Base-by-base conservation (phyloP, 306 rosid genomes). In the Quercus cerris region DNA sequence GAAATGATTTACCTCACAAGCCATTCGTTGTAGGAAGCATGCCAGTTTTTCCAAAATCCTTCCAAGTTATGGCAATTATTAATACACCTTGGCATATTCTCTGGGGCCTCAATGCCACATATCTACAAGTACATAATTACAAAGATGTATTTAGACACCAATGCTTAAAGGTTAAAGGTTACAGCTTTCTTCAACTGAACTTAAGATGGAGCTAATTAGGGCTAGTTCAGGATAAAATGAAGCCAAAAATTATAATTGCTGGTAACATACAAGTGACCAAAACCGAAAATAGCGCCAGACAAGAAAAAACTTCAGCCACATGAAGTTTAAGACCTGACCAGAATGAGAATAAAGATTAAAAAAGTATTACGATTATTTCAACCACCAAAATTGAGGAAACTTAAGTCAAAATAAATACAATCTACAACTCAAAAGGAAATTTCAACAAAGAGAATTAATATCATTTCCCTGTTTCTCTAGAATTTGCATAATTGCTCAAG, bases 1-100 rank as follows among this genome's bases (percentile, higher is more conserved):
- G 5, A 83, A 49, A 69, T 54, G 73, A 68, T 76, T 75, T 81
- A 93, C 99, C 99, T 93, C 87, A 95, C 99, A 79, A 95, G 97
- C 99, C 97, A 95, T 90, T 93, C 93, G 89, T 95, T 95, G 82
- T 81, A 95, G 83, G 98, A 95, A 83, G 98, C 97, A 90, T 95
- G 99, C 99, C 99, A 95, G 82, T 83, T 91, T 86, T 95, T 95
- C 99, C 99, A 95, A 82, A 93, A 95, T 70, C 88, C 87, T 88
- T 95, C 97, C 88, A 95, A 80, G 84, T 84, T 90, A 82, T 86
- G 86, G 91, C 99, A 90, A 81, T 91, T 95, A 89, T 95, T 93
- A 73, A 93, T 85, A 83, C 99, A 95, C 89, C 84, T 91, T 27
- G 97, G 98, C 99, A 95, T 95, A 81, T 95, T 95, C 89, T 95